Evolutionary conservation across 768 basidiomycete species (phyloP).

Genomic region (Leccinum olivaceopallidum): DNA sequence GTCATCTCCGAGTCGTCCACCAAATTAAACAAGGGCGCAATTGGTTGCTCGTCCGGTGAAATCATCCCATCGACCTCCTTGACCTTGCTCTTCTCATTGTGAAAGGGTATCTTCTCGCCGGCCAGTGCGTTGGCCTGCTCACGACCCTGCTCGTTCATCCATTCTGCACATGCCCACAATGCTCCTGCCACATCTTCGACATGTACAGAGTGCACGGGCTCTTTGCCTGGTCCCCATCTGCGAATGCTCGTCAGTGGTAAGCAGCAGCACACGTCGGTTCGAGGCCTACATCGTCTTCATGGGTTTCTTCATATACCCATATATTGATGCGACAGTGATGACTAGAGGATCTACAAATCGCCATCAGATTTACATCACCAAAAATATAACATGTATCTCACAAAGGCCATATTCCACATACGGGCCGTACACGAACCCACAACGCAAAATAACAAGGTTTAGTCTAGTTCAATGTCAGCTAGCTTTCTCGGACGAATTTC

Average conservation of each 20-base stretch:
- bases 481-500: neutral
- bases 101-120: slow-evolving; percentile 34
- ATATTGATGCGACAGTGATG: slow-evolving; percentile 76
- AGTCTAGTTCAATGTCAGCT: slow-evolving; percentile 46
- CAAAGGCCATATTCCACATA: slow-evolving; percentile 72
- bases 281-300: slow-evolving; percentile 77
- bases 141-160: slow-evolving; percentile 69
- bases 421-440: slow-evolving; percentile 79
- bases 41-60: slow-evolving; percentile 52
- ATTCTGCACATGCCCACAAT: slow-evolving; percentile 72
- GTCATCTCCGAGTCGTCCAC: slow-evolving; percentile 80
- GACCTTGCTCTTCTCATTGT: slow-evolving; percentile 68
- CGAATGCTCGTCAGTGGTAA: slow-evolving; percentile 10
- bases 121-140: slow-evolving; percentile 62
- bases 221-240: slow-evolving; percentile 81
- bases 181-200: slow-evolving; percentile 78
- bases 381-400: slow-evolving; percentile 35
- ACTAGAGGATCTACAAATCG: slow-evolving; percentile 57
- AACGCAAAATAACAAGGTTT: slow-evolving; percentile 77
- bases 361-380: slow-evolving; percentile 16
- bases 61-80: slow-evolving; percentile 63
- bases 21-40: slow-evolving; percentile 83
- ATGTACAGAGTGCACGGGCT: slow-evolving; percentile 75
- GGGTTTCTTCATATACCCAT: slow-evolving; percentile 79
- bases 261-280: neutral